Evolutionary conservation across 1,284 basidiomycete genomes (phyloP).

Genomic region (Malassezia obtusa): DNA sequence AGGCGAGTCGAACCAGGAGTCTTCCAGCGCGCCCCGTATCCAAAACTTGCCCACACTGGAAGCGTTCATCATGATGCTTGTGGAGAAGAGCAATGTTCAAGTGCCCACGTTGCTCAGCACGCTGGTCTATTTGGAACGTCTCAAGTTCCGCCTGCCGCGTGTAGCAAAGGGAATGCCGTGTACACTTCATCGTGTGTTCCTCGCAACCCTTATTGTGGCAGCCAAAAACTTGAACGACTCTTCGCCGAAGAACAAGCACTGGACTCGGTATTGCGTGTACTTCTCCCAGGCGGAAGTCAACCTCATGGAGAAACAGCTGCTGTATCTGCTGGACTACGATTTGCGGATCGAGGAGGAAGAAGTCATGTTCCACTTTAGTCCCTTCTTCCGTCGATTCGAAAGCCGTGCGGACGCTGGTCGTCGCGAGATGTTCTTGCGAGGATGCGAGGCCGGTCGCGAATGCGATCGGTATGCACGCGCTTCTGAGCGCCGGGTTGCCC

Average conservation of each 20-base stretch:
- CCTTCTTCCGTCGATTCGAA: conserved; percentile 45
- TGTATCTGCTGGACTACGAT: conserved; percentile 48
- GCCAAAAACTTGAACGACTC: conserved; percentile 97
- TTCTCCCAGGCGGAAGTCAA: conserved; percentile 65
- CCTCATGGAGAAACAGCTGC: conserved; percentile 80
- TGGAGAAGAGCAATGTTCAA: conserved; percentile 78
- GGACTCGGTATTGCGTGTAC: conserved; percentile 58
- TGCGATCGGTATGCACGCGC: conserved; percentile 43
- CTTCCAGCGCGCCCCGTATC: neutral
- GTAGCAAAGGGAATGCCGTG: conserved; percentile 82
- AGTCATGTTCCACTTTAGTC: conserved; percentile 42
- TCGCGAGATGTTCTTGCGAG: conserved; percentile 44
- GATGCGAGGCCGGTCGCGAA: conserved; percentile 43
- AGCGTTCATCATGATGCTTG: conserved; percentile 75
- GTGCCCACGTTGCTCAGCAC: conserved; percentile 83
- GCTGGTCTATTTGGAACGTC: conserved; percentile 81
- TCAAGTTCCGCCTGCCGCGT: conserved; percentile 68
- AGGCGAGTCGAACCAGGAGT: neutral
- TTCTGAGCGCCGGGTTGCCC: conserved; percentile 37
- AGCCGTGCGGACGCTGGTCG: conserved; percentile 40
- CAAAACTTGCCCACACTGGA: conserved; percentile 62
- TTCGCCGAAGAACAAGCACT: conserved; percentile 72
- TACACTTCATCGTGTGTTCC: conserved; percentile 86
- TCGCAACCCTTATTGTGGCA: conserved; percentile 87
- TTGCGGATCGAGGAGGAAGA: conserved; percentile 47